phyloP scores from a whole-genome alignment of 495 filamentous ascomycete genomes.

The Penicillium roqueforti region DNA sequence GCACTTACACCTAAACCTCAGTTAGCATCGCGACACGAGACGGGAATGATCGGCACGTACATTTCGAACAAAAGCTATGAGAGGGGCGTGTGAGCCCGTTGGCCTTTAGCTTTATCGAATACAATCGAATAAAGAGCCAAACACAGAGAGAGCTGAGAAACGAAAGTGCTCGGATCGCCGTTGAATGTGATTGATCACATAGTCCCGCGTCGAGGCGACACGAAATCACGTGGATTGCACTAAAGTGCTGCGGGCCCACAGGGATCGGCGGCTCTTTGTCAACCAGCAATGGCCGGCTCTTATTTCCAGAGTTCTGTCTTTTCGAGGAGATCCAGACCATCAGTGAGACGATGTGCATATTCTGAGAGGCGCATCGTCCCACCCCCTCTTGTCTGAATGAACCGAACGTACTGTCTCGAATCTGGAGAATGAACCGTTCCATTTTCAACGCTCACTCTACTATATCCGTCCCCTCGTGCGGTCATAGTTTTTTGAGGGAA shows the following conservation, averaged over 20 bases:
- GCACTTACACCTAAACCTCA: slow-evolving; percentile 29
- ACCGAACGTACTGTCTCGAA: background rate
- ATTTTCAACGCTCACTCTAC: background rate
- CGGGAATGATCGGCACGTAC: slow-evolving; percentile 17
- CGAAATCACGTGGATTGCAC: slow-evolving; percentile 30
- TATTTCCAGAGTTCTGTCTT: slow-evolving; percentile 7
- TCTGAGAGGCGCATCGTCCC: background rate
- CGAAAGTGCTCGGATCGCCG: slow-evolving; percentile 12
- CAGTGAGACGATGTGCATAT: background rate
- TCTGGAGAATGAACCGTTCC: background rate
- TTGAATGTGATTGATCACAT: slow-evolving; percentile 20
- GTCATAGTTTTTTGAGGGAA: background rate
- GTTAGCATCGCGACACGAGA: slow-evolving; percentile 18
- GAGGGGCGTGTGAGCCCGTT: slow-evolving; percentile 3
- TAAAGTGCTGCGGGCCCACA: slow-evolving; percentile 14
- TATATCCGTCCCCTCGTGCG: background rate
- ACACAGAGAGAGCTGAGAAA: background rate
- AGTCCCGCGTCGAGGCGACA: slow-evolving; percentile 27
- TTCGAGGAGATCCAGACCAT: background rate
- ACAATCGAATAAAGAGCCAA: background rate
- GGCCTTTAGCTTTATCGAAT: background rate
- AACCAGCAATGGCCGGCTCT: slow-evolving; percentile 16
- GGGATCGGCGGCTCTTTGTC: slow-evolving; percentile 16
- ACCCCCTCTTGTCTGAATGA: background rate
- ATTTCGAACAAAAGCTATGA: slow-evolving; percentile 15